Evolutionary conservation across 1,139 yeast genomes (phyloP).

Genomic region (Saccharomyces pastorianus): DNA sequence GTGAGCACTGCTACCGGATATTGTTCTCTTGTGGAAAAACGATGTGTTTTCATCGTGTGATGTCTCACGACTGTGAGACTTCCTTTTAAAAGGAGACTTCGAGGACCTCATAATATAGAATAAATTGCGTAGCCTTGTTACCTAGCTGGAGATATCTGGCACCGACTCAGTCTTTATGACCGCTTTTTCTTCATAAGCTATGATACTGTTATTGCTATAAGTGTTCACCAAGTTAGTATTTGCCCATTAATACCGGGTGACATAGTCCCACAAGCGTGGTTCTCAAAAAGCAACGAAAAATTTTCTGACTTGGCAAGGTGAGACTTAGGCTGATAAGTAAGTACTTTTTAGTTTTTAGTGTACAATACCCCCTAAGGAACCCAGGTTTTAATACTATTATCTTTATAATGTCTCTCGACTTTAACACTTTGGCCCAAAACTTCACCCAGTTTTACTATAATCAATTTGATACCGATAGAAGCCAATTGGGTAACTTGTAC

Average conservation of each 20-base stretch:
- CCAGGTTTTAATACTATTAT: background rate
- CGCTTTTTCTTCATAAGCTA: background rate
- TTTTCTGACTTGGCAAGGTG: background rate
- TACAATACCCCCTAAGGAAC: background rate
- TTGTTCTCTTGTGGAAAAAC: slow-evolving; percentile 18
- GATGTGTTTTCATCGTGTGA: slow-evolving; percentile 24
- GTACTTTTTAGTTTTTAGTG: background rate
- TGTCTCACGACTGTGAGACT: slow-evolving; percentile 29
- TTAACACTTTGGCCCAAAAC: slow-evolving; percentile 60
- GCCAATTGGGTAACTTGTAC: slow-evolving; percentile 88
- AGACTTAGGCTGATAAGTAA: background rate
- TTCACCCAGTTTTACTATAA: slow-evolving; percentile 92
- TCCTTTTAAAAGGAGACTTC: slow-evolving; percentile 31
- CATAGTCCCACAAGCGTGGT: background rate
- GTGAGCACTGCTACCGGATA: slow-evolving; percentile 3
- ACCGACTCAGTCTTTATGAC: background rate
- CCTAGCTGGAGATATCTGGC: background rate
- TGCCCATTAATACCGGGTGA: background rate
- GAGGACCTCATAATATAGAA: slow-evolving; percentile 9
- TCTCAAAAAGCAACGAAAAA: background rate
- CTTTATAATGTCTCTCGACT: slow-evolving; percentile 45
- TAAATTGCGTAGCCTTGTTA: background rate
- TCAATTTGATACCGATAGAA: slow-evolving; percentile 88
- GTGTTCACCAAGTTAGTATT: background rate
- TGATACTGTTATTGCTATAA: background rate